Base-by-base conservation (phyloP, 2,329 filamentous ascomycete species). In the Fusarium sp. region DNA sequence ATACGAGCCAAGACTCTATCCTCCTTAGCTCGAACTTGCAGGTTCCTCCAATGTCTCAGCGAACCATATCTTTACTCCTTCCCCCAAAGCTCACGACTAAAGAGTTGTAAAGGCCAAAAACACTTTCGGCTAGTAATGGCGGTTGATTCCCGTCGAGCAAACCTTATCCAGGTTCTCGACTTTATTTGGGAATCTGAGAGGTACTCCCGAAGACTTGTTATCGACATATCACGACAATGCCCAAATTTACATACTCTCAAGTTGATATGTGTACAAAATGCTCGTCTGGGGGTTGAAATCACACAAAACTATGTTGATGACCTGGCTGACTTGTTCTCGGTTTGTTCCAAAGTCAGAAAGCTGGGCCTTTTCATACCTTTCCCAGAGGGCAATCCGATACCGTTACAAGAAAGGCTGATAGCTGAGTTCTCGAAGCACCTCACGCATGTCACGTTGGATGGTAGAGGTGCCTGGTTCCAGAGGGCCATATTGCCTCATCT, bases 31-130 rank as follows among this genome's bases (percentile, higher is more conserved):
- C 9, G 55, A 3, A 59, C 70, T 2, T 65, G 49, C 25, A 47
- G 6, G 5, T 13, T 33, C 8, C 35, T 75, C 9, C 53, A 56
- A 36, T 20, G 27, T 4, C 31, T 70, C 5, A 25, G 36, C 4
- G 67, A 75, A 15, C 45, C 36, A 1, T 36, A 53, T 25, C 17
- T 75, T 0, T 75, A 75, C 25, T 17, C 25, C 9, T 17, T 54
- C 5, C 62, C 71, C 9, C 20, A 42, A 7, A 7, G 4, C 11
- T n/a, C 15, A 10, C 11, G 20, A 5, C 7, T 54, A 18, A 0
- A 13, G 6, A 13, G 4, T 15, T 22, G 6, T 54, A 3, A 11
- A 29, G 20, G 18, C 6, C 15, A 18, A 7, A 15, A 14, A 4
- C 20, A 9, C 1, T 65, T 75, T 9, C 39, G 29, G 3, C 54